These are phyloP conservation scores for Perilla frutescens DNA, from an alignment of 257 asterid species.

Conservation along the genomic window DNA sequence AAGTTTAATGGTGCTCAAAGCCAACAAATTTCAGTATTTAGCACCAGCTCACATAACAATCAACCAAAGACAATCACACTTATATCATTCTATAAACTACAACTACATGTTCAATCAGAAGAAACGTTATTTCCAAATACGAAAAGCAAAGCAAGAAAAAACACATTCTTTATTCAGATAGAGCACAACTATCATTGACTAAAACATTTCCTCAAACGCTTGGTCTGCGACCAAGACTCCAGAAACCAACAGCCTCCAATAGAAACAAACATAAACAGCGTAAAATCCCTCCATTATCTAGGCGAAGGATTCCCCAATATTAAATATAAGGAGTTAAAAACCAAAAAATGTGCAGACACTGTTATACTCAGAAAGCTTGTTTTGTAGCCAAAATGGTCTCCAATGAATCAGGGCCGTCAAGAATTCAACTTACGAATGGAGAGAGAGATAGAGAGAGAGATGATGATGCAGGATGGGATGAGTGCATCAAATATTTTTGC, in stretches of 20 bases:
- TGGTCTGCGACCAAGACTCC: conserved; percentile 27
- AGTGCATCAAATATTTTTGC: conserved; percentile 5
- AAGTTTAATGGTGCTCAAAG: conserved; percentile 3
- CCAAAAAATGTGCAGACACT: conserved; percentile 1
- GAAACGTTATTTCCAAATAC: neutral
- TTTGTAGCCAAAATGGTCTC: neutral
- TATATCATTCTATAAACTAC: neutral
- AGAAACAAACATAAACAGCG: neutral
- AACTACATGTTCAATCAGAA: neutral
- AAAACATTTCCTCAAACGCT: conserved; percentile 35
- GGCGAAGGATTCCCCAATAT: neutral
- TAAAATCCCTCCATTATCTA: neutral
- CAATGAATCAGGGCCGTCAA: conserved; percentile 12
- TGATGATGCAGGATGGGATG: neutral
- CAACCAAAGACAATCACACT: conserved; percentile 3
- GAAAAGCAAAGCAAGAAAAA: conserved; percentile 19
- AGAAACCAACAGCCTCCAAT: neutral
- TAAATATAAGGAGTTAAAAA: neutral
- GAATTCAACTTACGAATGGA: conserved; percentile 4
- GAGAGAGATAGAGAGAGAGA: neutral
- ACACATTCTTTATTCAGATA: neutral
- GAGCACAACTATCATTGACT: conserved; percentile 21
- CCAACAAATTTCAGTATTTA: neutral
- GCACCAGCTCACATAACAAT: conserved; percentile 7
- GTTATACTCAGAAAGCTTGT: conserved; percentile 10